Conservation (phyloP, 768 basidiomycete species). For the Obba rivulosa region DNA sequence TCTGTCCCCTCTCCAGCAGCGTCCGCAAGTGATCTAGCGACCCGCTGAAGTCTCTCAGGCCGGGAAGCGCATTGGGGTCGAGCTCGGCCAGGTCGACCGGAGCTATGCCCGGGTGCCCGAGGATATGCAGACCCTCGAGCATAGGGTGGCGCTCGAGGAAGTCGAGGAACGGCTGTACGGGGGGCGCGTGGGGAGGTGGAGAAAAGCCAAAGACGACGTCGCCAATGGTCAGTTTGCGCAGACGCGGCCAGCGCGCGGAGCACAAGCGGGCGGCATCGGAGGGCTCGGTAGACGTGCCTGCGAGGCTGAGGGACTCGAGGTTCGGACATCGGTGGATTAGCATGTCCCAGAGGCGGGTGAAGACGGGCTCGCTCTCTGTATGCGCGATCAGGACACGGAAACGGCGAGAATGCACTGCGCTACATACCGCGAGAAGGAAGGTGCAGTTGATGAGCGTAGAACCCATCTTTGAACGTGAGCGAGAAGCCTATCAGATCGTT, state of each 20-base stretch:
- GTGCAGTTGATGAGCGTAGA: conserved; percentile 58
- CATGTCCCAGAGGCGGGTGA: conserved; percentile 64
- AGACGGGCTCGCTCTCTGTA: conserved; percentile 47
- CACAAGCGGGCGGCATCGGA: conserved; percentile 53
- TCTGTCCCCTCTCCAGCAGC: conserved; percentile 33
- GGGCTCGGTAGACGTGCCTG: conserved; percentile 43
- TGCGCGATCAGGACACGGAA: conserved; percentile 1
- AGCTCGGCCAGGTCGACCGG: conserved; percentile 49
- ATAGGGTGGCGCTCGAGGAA: conserved; percentile 65
- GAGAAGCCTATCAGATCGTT: conserved; percentile 56
- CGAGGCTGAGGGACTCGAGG: conserved; percentile 59
- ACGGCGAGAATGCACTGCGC: neutral
- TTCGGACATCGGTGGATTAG: conserved; percentile 57
- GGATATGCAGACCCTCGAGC: conserved; percentile 28
- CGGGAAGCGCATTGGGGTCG: conserved; percentile 38
- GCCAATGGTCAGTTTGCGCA: conserved; percentile 56
- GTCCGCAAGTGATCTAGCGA: conserved; percentile 63
- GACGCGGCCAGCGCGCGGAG: conserved; percentile 59
- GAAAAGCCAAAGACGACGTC: conserved; percentile 59
- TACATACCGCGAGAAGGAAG: conserved; percentile 51
- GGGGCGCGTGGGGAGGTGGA: conserved; percentile 22
- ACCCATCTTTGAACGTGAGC: conserved; percentile 52
- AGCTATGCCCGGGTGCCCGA: conserved; percentile 36
- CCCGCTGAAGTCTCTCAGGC: conserved; percentile 58
- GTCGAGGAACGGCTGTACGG: conserved; percentile 52